A percentile compares a stretch with the other conserved stretches of the same genome.
phyloP scores from a whole-genome alignment of 495 filamentous ascomycete genomes.

The Cercophora sp. region DNA sequence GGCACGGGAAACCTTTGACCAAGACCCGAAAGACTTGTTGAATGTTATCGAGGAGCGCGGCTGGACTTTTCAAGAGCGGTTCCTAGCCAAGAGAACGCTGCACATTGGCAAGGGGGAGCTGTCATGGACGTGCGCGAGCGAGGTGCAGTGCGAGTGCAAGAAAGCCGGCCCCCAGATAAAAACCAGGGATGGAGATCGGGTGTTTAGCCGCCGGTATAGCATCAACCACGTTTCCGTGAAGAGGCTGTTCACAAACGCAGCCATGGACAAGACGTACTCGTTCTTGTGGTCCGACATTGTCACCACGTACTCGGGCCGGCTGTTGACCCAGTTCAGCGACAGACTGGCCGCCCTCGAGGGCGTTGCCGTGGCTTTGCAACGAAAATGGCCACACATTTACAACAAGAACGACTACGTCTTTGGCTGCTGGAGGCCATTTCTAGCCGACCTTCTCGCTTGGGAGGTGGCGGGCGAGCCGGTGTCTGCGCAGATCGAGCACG shows the following conservation, averaged over 20 bases:
- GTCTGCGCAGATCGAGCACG: neutral
- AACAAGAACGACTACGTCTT: neutral
- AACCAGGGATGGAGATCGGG: neutral
- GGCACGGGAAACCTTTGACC: neutral
- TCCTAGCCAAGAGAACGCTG: neutral
- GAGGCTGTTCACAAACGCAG: neutral
- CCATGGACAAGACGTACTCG: neutral
- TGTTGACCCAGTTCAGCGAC: constrained; percentile 8
- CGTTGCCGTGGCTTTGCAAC: constrained; percentile 4
- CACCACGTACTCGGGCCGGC: constrained; percentile 2
- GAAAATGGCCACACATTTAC: constrained; percentile 1
- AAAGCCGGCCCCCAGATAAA: neutral
- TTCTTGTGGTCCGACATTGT: neutral
- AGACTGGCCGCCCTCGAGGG: constrained; percentile 9
- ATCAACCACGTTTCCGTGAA: constrained; percentile 4
- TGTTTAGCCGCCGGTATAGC: constrained; percentile 3
- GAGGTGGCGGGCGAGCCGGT: constrained; percentile 1
- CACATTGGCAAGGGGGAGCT: neutral
- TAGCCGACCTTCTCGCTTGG: constrained; percentile 1
- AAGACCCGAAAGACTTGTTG: neutral
- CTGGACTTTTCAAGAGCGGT: neutral
- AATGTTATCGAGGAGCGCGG: constrained; percentile 1
- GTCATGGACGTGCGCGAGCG: neutral
- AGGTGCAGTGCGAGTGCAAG: constrained; percentile 1
- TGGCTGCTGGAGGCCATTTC: constrained; percentile 1